Conservation (phyloP, 371 early-diverging fungal genomes). For the Mucor mucedo region DNA sequence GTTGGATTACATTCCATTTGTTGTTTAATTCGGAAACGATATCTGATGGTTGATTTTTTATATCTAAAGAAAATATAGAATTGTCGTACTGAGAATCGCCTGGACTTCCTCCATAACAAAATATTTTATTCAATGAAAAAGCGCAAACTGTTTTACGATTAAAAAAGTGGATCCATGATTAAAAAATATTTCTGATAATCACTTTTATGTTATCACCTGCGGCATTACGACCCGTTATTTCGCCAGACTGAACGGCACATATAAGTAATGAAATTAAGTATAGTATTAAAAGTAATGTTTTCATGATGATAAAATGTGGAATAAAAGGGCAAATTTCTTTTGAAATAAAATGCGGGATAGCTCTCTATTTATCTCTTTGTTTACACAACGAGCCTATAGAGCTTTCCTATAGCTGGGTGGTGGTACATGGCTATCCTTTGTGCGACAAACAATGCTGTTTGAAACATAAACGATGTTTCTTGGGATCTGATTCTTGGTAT, state of each 20-base stretch:
- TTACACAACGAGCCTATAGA: too few species aligned
- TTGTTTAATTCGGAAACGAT: background rate
- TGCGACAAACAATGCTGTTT: too few species aligned
- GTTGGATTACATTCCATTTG: background rate
- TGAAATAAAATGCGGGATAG: too few species aligned
- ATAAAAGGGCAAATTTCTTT: too few species aligned
- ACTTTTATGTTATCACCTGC: background rate
- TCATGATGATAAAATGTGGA: background rate
- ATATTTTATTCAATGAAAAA: background rate
- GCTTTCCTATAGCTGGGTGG: too few species aligned
- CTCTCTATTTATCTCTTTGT: too few species aligned
- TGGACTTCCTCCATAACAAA: constrained; percentile 3
- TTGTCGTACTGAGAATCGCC: background rate
- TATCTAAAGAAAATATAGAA: background rate
- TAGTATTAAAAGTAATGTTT: background rate
- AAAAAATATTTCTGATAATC: background rate
- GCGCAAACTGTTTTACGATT: background rate
- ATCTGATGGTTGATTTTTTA: background rate
- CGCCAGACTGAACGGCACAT: background rate
- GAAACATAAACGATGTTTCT: too few species aligned
- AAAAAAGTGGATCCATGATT: background rate
- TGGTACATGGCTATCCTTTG: too few species aligned
- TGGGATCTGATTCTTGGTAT: too few species aligned
- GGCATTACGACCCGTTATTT: background rate
- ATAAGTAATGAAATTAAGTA: background rate